These are phyloP conservation scores for Candida vartiovaarae DNA, from an alignment of 805 yeast genomes.

Conservation along the genomic window DNA sequence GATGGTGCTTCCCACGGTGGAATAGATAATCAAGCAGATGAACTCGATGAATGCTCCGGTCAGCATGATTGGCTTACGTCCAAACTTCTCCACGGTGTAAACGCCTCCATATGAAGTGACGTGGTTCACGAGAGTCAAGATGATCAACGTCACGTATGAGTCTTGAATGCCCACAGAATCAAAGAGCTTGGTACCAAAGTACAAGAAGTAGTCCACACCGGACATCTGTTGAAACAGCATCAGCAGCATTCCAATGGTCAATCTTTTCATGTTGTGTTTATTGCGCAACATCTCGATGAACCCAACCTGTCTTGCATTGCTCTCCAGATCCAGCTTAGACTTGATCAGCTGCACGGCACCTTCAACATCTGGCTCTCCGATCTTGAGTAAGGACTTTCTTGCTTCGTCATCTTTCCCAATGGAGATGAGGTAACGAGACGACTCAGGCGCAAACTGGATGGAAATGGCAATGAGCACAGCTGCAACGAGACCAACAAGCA, in stretches of 20 bases:
- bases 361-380: slow-evolving; percentile 38
- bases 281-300: slow-evolving; percentile 40
- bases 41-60: slow-evolving; percentile 41
- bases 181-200: slow-evolving; percentile 57
- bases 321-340: slow-evolving; percentile 6
- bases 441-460: slow-evolving; percentile 59
- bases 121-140: slow-evolving; percentile 47
- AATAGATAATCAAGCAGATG: slow-evolving; percentile 45
- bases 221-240: slow-evolving; percentile 57
- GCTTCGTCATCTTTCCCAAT: slow-evolving; percentile 46
- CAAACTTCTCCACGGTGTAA: slow-evolving; percentile 42
- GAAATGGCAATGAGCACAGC: slow-evolving; percentile 47
- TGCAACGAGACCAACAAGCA: slow-evolving; percentile 40
- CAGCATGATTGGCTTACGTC: slow-evolving; percentile 34
- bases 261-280: slow-evolving; percentile 25
- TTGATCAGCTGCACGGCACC: slow-evolving; percentile 3
- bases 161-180: slow-evolving; percentile 44
- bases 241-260: slow-evolving; percentile 47
- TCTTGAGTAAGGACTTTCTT: slow-evolving; percentile 39
- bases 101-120: slow-evolving; percentile 43
- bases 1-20: slow-evolving; percentile 36
- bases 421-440: slow-evolving; percentile 53
- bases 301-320: slow-evolving; percentile 28
- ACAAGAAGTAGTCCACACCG: slow-evolving; percentile 64
- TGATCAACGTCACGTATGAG: slow-evolving; percentile 47